phyloP scores from a whole-genome alignment of 495 filamentous ascomycete genomes.

The Penicillium silybi region DNA sequence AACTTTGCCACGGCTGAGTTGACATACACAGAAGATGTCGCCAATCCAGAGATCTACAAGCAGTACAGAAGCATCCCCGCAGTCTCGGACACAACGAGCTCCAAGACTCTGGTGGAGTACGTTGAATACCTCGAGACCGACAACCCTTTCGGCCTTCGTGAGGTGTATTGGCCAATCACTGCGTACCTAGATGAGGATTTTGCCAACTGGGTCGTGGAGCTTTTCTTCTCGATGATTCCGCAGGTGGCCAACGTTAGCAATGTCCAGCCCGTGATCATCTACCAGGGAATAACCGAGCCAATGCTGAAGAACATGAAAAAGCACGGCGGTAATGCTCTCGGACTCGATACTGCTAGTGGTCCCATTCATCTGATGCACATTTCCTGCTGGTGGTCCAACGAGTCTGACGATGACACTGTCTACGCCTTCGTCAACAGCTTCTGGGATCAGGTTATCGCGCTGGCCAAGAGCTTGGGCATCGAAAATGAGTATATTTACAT shows the following conservation, averaged over 20 bases:
- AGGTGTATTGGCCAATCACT: conserved; percentile 43
- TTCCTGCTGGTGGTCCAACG: conserved; percentile 31
- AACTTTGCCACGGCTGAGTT: conserved; percentile 33
- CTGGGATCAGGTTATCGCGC: conserved; percentile 15
- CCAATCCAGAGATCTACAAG: conserved; percentile 39
- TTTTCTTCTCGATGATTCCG: conserved; percentile 32
- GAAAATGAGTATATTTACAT: conserved; percentile 55
- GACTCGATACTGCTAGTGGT: conserved; percentile 36
- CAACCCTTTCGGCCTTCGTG: conserved; percentile 42
- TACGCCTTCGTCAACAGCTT: conserved; percentile 19
- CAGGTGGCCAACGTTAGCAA: conserved; percentile 33
- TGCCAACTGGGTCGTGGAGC: conserved; percentile 29
- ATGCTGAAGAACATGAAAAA: conserved; percentile 37
- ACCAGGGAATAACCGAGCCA: conserved; percentile 44
- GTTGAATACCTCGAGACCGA: conserved; percentile 35
- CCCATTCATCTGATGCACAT: conserved; percentile 38
- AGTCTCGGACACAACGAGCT: conserved; percentile 30
- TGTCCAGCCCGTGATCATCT: conserved; percentile 40
- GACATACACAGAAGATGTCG: conserved; percentile 37
- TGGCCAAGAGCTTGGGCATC: conserved; percentile 39
- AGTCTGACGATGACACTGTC: conserved; percentile 28
- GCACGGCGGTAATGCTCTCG: conserved; percentile 52
- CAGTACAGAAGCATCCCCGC: conserved; percentile 36
- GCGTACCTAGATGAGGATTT: conserved; percentile 32
- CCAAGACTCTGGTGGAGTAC: conserved; percentile 45